Evolutionary conservation across 2,329 filamentous ascomycete species (phyloP).

Genomic region (Metarhizium album): DNA sequence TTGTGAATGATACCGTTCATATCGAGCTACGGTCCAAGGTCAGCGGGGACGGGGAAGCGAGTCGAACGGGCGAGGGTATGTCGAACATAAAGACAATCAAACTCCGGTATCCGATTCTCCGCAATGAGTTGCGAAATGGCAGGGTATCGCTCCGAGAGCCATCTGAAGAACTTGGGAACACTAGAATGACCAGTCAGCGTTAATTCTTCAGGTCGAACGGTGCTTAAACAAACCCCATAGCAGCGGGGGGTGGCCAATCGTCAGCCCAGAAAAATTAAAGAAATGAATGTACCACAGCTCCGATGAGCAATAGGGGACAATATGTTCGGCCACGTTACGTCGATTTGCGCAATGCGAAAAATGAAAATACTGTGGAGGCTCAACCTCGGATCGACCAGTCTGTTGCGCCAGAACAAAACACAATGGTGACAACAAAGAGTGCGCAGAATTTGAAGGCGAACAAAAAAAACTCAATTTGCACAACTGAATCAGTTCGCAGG

Average conservation of each 20-base stretch:
- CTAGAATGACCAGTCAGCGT: conserved; percentile 22
- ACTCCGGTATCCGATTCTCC: conserved; percentile 97
- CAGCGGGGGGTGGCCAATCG: conserved; percentile 1
- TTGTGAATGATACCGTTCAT: conserved; percentile 99
- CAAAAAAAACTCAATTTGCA: not conserved
- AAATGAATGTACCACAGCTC: not conserved
- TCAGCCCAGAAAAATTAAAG: not conserved
- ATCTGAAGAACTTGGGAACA: conserved; percentile 90
- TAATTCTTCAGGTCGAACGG: conserved; percentile 1
- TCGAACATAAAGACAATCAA: conserved; percentile 84
- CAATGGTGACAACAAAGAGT: not conserved
- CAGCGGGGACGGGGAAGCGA: conserved; percentile 7
- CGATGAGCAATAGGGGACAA: not conserved
- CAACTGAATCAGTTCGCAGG: not conserved
- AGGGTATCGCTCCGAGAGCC: conserved; percentile 98
- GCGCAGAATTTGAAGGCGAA: not conserved
- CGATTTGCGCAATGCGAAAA: not conserved
- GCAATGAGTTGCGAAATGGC: conserved; percentile 97
- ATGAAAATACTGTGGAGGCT: not conserved
- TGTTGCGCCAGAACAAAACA: not conserved
- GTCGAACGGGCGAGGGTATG: not conserved
- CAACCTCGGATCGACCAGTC: not conserved
- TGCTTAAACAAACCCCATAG: conserved; percentile 19
- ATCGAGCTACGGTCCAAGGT: conserved; percentile 47
- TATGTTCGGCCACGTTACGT: not conserved